Conservation (phyloP, 2,329 filamentous ascomycete species). For the Fusarium papillatum region DNA sequence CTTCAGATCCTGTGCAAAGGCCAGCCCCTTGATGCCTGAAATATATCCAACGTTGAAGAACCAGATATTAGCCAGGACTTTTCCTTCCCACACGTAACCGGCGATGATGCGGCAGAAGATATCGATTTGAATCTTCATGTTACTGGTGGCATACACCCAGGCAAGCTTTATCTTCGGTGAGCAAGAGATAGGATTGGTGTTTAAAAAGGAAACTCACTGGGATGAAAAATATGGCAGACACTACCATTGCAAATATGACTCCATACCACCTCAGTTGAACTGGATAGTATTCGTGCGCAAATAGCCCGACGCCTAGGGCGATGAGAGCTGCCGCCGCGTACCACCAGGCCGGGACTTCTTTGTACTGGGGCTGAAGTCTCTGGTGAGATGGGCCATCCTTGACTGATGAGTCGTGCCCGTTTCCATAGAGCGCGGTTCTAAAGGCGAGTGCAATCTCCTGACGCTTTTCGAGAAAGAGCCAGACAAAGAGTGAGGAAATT, state of each 20-base stretch:
- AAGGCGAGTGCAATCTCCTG: conserved; percentile 34
- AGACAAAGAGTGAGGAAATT: conserved; percentile 54
- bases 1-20: conserved; percentile 60
- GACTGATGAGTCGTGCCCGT: not conserved
- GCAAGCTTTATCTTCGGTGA: not conserved
- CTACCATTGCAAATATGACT: conserved; percentile 42
- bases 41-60: conserved; percentile 56
- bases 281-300: conserved; percentile 47
- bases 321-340: conserved; percentile 34
- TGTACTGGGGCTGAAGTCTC: conserved; percentile 31
- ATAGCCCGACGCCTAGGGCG: conserved; percentile 44
- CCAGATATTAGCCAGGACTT: conserved; percentile 55
- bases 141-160: conserved; percentile 54
- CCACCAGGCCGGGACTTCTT: conserved; percentile 43
- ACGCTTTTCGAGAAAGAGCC: conserved; percentile 48
- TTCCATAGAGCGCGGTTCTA: not conserved
- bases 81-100: conserved; percentile 60
- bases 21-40: conserved; percentile 55
- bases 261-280: conserved; percentile 51
- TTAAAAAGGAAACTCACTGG: conserved; percentile 34
- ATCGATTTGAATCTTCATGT: conserved; percentile 59
- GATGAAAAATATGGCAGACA: conserved; percentile 47
- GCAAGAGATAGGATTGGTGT: not conserved
- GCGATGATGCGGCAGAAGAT: conserved; percentile 59
- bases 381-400: not conserved